Evolutionary conservation across 306 rosid species (phyloP).

Genomic region (Vigna reflexopilosa): DNA sequence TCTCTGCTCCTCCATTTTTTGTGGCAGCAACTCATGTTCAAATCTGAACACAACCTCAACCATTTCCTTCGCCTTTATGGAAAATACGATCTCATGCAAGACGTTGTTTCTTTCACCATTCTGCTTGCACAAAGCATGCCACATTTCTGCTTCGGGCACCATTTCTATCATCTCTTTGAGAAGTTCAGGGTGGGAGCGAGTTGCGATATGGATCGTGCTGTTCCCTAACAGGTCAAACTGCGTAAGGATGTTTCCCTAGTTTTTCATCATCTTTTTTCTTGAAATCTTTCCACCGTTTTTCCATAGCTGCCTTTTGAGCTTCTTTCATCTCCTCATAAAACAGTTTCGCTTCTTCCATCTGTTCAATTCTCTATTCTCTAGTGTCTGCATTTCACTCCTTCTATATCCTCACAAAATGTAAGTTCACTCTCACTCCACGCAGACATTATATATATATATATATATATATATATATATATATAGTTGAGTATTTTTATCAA

Average conservation of each 20-base stretch:
- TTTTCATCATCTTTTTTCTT: not conserved
- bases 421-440: no score
- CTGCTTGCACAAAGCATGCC: not conserved
- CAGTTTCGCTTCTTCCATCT: not conserved
- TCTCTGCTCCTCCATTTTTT: not conserved
- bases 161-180: not conserved
- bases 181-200: slow-evolving; percentile 2
- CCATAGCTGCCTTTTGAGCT: not conserved
- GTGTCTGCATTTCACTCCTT: not conserved
- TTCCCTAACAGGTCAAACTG: not conserved
- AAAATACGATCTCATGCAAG: not conserved
- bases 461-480: no score
- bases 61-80: not conserved
- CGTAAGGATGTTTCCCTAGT: not conserved
- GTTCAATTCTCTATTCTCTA: no score
- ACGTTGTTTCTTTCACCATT: not conserved
- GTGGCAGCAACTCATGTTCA: not conserved
- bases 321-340: not conserved
- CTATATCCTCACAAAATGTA: no score
- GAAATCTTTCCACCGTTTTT: not conserved
- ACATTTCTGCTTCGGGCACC: not conserved
- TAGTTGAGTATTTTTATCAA: no score
- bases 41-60: slow-evolving; percentile 4
- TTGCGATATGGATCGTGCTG: not conserved
- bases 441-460: no score